Base-by-base conservation (phyloP, 2,329 filamentous ascomycete species). In the Xylariaceae sp. region DNA sequence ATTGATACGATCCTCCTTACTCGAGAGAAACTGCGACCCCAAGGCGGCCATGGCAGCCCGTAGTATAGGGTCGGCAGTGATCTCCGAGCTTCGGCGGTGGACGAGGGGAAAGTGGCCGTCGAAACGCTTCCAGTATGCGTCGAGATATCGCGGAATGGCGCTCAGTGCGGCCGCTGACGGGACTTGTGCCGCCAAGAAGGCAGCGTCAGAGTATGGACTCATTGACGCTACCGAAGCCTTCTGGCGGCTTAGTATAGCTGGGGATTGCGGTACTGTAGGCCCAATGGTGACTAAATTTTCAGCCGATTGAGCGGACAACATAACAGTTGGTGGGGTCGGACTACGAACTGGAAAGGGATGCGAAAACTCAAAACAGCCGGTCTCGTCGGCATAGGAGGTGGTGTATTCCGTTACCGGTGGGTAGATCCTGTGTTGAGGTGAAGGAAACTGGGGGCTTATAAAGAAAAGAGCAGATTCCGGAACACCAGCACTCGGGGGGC, bases 21-120 rank as follows among this genome's bases (percentile, higher is more conserved):
- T 69, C 47, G 71, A 67, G 51, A 80, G 68, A 56, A 74, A 76
- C 61, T 82, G 79, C 27, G 78, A 76, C 45, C 76, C 80, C 32
- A 82, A 66, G n/a, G 80, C 79, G 27, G 79, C 80, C 79, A 83
- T 81, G 56, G 79, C 77, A 57, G 73, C 80, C 11, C 70, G 73
- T 45, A 82, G 68, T 42, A 77, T 67, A 51, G 78, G 74, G 51
- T 76, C 73, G 3, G 68, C 66, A 19, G 67, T 67, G 30, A 67
- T 69, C 53, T 78, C 74, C 41, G 77, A 74, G 11, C 72, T 74
- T 27, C 69, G 65, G 54, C 72, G 72, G 66, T 83, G 79, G 30
- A 81, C 71, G 30, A 81, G 65, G n/a, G 79, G 79, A 60, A 75
- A 76, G 53, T 71, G 59, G 27, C 71, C 69, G 60, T 80, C 72